Evolutionary conservation across 148 eudicot species (phyloP), one percentile per base, ranked within the genome.

Genomic region (Cornus kousa): DNA sequence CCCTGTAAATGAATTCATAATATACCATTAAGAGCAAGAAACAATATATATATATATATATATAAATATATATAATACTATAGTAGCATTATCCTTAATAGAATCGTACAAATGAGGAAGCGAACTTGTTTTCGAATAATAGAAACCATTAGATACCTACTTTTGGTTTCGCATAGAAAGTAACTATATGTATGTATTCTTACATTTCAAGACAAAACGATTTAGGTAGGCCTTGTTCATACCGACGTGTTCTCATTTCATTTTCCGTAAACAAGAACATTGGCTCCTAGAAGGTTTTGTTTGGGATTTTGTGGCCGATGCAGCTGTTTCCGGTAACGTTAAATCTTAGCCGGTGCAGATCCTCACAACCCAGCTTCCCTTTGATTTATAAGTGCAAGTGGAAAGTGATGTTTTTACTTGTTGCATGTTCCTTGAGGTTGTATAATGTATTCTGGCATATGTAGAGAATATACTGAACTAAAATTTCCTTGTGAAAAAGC

Each of bases 211-310:
- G 75, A n/a, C 66, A 50, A 13, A 31, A 24, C 12, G 32, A 9
- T 57, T 55, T 73, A 9, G 48, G 13, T 33, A 17, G 17, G 67
- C 76, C 40, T 33, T 73, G 37, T 24, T 48, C 62, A 53, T 13
- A 24, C 64, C 39, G 3, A 48, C 12, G 74, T 28, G 28, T 50
- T 72, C 28, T 39, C 35, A 10, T 72, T 55, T n/a, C 74, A 23
- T 46, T n/a, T 71, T 43, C 16, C 9, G 75, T 22, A 19, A 48
- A 23, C 37, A 46, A 14, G 57, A 71, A 46, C 74, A 59, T 43
- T 19, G 37, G 24, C 28, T 72, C 35, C 75, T 23, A 72, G 70
- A 31, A 24, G 75, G 57, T 23, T 72, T 72, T 72, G 75, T 72
- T 72, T 72, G 60, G 1, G 59, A 46, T 32, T 23, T 23, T 31